Conservation (phyloP, 2,329 filamentous ascomycete species). For the Tolypocladium guangdongense region DNA sequence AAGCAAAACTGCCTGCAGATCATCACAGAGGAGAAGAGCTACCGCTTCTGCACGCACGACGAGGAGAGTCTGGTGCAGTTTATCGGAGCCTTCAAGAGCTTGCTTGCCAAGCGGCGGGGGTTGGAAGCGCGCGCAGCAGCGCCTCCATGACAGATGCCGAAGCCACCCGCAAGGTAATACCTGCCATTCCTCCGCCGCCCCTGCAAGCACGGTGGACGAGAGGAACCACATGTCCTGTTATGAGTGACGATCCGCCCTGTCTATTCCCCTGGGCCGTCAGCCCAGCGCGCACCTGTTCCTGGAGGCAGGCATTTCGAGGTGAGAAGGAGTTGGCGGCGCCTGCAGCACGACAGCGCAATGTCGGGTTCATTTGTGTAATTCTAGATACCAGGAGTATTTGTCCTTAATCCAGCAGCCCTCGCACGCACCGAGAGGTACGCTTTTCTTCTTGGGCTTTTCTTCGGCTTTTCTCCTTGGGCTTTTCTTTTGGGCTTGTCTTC, state of each 20-base stretch:
- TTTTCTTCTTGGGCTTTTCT: neutral
- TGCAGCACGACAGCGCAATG: neutral
- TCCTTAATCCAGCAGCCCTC: neutral
- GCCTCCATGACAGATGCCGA: neutral
- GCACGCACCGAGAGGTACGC: neutral
- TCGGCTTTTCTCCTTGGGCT: neutral
- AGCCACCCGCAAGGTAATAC: neutral
- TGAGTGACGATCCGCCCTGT: neutral
- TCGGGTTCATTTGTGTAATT: neutral
- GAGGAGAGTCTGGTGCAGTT: slow-evolving; percentile 78
- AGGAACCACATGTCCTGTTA: neutral
- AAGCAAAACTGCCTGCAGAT: slow-evolving; percentile 85
- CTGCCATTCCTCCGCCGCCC: neutral
- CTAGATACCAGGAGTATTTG: neutral
- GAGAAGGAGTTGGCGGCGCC: neutral
- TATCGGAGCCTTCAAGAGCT: slow-evolving; percentile 83
- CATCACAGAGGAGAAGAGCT: slow-evolving; percentile 84
- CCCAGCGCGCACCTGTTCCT: neutral
- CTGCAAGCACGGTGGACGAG: neutral
- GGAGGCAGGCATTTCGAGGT: neutral
- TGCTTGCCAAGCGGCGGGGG: slow-evolving; percentile 60
- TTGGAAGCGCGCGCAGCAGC: slow-evolving; percentile 38
- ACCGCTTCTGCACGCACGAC: slow-evolving; percentile 63
- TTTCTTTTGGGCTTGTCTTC: no score
- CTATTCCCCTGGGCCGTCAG: neutral